Conservation (phyloP, 179 eudicot genomes). For the Amaranthus tricolor region DNA sequence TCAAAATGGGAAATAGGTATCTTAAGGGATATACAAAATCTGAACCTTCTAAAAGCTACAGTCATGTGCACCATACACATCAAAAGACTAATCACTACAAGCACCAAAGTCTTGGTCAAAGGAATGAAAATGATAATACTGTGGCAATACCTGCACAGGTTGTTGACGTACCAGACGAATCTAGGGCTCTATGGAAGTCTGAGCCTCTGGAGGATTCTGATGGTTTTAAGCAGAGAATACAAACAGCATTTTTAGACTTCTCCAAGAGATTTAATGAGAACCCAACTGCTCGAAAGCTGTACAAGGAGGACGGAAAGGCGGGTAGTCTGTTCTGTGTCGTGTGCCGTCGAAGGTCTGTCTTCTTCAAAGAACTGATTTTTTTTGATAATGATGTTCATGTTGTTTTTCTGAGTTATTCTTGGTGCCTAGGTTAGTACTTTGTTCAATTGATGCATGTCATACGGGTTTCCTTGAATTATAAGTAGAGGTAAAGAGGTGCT, state of each 20-base stretch:
- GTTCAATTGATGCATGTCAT: neutral
- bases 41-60: conserved; percentile 25
- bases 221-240: conserved; percentile 49
- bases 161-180: conserved; percentile 21
- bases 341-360: conserved; percentile 63
- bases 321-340: conserved; percentile 68
- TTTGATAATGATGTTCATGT: conserved; percentile 1
- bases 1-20: conserved; percentile 31
- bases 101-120: conserved; percentile 33
- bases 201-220: conserved; percentile 47
- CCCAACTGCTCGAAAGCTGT: conserved; percentile 37
- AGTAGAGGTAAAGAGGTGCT: neutral
- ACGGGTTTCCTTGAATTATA: neutral
- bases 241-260: conserved; percentile 38
- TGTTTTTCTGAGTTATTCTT: neutral
- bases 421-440: neutral
- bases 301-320: conserved; percentile 56
- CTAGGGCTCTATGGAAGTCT: conserved; percentile 22
- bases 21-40: conserved; percentile 31
- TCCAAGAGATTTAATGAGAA: conserved; percentile 53
- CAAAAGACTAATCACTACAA: conserved; percentile 29
- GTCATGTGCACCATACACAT: conserved; percentile 22
- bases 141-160: conserved; percentile 24
- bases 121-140: conserved; percentile 27
- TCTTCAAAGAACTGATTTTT: conserved; percentile 19